Base-by-base conservation (phyloP, 306 rosid species). In the Leucaena leucocephala region DNA sequence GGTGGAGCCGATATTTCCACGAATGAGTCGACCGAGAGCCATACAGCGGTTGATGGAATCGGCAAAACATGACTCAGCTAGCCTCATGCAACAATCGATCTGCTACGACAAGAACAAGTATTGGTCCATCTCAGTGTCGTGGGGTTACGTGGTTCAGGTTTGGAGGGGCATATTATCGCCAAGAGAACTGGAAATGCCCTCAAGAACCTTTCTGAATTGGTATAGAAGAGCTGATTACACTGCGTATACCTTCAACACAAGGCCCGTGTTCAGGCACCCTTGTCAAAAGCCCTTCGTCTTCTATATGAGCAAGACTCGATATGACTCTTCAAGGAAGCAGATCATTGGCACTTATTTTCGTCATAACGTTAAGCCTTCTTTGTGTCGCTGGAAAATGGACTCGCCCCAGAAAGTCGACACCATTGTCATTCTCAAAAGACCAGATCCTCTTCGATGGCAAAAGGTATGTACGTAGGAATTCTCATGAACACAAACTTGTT, bases 231-330 rank as follows among this genome's bases (percentile, higher is more conserved):
- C 94, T 13, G 98, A 93, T 68, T 88, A 85, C 82, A 92, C 93
- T 59, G 93, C 95, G 5, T 94, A 94, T 69, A 86, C 98, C 38
- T 93, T 93, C 84, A 94, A 94, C 94, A 94, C 98, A 7, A 89
- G 98, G 76, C 98, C 97, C 48, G 91, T 92, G 34, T 65, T 80
- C 21, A 94, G 83, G 72, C 87, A 94, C 76, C 89, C 98, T 9
- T 94, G 98, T 69, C 93, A 94, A 75, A 92, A 88, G 78, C 91
- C 98, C 8, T 89, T 87, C 57, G 6, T 91, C 40, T 92, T 75
- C 78, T 94, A 92, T 54, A 75, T 85, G 91, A 73, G 43, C 61
- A 46, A 42, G 2, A 68, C 91, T 19, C 84, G 80, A 15, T 86
- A 86, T 33, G 97, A 91, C 83, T 54, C 67, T 2, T 34, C 65